These are phyloP conservation scores for Eucommia ulmoides DNA, from an alignment of 257 asterid species.

Conservation along the genomic window DNA sequence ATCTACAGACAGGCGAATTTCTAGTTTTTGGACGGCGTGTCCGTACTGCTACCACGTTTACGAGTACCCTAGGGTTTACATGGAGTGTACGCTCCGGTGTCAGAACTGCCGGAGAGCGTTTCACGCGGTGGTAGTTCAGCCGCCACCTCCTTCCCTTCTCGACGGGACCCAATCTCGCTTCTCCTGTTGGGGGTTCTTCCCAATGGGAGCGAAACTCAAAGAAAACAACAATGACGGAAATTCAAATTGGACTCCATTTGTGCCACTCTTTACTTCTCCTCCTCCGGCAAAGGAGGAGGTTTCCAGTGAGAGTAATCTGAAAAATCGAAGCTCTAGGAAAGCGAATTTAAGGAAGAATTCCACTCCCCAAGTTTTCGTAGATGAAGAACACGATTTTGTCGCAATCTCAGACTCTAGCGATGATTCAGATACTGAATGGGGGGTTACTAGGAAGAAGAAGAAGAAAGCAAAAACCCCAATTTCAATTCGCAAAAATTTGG, in stretches of 20 bases:
- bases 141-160: slow-evolving; percentile 43
- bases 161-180: slow-evolving; percentile 57
- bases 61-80: slow-evolving; percentile 55
- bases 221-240: slow-evolving; percentile 19
- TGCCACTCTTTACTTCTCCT: slow-evolving; percentile 63
- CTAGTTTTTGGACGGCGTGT: slow-evolving; percentile 1
- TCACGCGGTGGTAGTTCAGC: slow-evolving; percentile 46
- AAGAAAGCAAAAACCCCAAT: too few relatives aligned
- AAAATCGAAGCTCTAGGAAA: not conserved
- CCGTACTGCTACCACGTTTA: slow-evolving; percentile 54
- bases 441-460: slow-evolving; percentile 19
- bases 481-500: too few relatives aligned
- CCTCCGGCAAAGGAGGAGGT: slow-evolving; percentile 10
- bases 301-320: slow-evolving; percentile 16
- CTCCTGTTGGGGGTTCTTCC: slow-evolving; percentile 71
- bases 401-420: slow-evolving; percentile 58
- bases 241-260: slow-evolving; percentile 69
- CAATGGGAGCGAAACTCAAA: slow-evolving; percentile 48
- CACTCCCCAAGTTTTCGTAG: slow-evolving; percentile 46
- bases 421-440: slow-evolving; percentile 64
- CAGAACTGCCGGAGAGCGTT: slow-evolving; percentile 74
- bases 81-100: slow-evolving; percentile 60
- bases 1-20: not conserved
- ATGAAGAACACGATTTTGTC: slow-evolving; percentile 56
- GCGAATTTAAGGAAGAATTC: slow-evolving; percentile 12